Conservation (phyloP, 1,284 basidiomycete genomes). For the Spongiforma sp. region DNA sequence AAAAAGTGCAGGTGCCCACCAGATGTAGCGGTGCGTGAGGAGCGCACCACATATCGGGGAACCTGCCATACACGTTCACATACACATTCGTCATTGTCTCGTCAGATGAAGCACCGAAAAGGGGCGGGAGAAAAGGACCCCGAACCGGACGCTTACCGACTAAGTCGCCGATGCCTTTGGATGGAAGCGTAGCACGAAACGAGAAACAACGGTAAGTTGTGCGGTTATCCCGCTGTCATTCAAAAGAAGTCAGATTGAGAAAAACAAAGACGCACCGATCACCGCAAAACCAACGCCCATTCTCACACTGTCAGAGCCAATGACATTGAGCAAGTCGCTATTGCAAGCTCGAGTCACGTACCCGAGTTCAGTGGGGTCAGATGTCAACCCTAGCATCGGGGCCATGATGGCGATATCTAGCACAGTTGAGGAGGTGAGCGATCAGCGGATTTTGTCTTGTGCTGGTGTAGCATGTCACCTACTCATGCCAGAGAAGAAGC, state of each 20-base stretch:
- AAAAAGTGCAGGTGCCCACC: constrained; percentile 38
- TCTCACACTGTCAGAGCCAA: constrained; percentile 21
- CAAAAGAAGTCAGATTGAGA: too few species aligned
- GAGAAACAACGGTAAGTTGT: background rate
- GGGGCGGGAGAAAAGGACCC: too few species aligned
- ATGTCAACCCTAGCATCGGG: constrained; percentile 31
- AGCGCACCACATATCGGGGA: constrained; percentile 37
- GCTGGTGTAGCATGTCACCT: constrained; percentile 21
- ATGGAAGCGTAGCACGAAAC: too few species aligned
- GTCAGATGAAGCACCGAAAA: background rate
- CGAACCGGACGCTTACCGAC: constrained; percentile 22
- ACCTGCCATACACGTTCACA: constrained; percentile 18
- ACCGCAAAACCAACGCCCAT: constrained; percentile 33
- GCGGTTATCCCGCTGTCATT: background rate
- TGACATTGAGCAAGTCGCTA: background rate
- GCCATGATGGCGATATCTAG: constrained; percentile 32
- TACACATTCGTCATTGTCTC: background rate
- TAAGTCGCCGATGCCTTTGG: constrained; percentile 34
- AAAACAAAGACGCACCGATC: constrained; percentile 18
- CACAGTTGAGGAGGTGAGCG: background rate
- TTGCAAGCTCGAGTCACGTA: constrained; percentile 11
- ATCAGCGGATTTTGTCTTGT: background rate
- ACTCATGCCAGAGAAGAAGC: constrained; percentile 55
- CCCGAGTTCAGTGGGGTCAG: constrained; percentile 33
- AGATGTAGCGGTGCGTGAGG: constrained; percentile 30